Conservation (phyloP, 2,329 filamentous ascomycete genomes). For the Trichothecium roseum region DNA sequence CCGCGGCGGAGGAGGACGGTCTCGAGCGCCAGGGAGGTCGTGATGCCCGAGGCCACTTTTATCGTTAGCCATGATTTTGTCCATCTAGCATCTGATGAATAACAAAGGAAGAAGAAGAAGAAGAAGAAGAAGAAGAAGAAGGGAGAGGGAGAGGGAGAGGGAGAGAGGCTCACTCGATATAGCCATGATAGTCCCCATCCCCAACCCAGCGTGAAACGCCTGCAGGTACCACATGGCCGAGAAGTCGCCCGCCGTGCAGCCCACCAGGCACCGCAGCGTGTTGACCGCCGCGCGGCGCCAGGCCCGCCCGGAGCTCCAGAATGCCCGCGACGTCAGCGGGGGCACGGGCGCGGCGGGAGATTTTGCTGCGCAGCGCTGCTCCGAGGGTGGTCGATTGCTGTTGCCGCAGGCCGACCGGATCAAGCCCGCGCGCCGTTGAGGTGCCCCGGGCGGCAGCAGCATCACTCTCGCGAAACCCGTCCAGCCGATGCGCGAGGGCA, state of each 20-base stretch:
- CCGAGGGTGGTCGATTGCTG: too few relatives aligned
- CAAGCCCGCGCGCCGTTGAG: too few relatives aligned
- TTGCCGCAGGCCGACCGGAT: too few relatives aligned
- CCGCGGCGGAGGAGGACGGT: constrained; percentile 38
- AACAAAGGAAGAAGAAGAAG: too few relatives aligned
- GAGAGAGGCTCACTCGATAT: constrained; percentile 40
- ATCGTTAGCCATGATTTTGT: neutral
- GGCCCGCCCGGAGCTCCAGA: constrained; percentile 20
- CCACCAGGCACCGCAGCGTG: constrained; percentile 42
- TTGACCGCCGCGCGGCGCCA: constrained; percentile 44
- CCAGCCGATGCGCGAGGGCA: too few relatives aligned
- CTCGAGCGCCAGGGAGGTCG: constrained; percentile 41
- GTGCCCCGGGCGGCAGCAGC: too few relatives aligned
- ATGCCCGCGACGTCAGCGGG: constrained; percentile 6
- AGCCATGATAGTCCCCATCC: constrained; percentile 38
- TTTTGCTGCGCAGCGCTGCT: neutral
- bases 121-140: too few relatives aligned
- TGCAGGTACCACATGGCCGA: constrained; percentile 45
- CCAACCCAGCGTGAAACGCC: constrained; percentile 31
- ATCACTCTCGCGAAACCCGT: too few relatives aligned
- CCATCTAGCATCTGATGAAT: too few relatives aligned
- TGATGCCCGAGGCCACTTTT: constrained; percentile 37
- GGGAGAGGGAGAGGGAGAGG: too few relatives aligned
- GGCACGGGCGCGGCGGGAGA: neutral
- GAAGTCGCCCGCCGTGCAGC: constrained; percentile 47